These are phyloP conservation scores for Blastobotrys ciferrii DNA, from an alignment of 1,139 yeast genomes.

Conservation along the genomic window DNA sequence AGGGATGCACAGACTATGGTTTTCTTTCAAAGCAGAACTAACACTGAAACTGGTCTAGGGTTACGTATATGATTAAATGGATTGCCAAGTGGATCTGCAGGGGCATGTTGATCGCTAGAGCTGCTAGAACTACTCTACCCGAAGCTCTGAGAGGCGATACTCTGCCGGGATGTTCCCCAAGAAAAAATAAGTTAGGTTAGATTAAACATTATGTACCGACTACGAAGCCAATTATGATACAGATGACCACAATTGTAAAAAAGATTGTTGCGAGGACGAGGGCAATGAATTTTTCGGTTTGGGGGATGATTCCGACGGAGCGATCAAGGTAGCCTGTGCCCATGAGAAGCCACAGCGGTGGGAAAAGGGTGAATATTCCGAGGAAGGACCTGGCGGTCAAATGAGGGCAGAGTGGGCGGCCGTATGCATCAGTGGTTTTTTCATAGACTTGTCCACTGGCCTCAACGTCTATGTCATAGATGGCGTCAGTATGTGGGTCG, in stretches of 20 bases:
- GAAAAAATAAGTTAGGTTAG: too few relatives aligned
- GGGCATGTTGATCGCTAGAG: too few relatives aligned
- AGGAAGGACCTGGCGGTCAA: slow-evolving; percentile 22
- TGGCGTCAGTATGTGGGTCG: neutral
- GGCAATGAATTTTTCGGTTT: slow-evolving; percentile 33
- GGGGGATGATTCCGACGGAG: slow-evolving; percentile 34
- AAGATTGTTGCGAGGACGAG: slow-evolving; percentile 26
- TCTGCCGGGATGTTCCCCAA: too few relatives aligned
- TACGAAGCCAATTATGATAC: slow-evolving; percentile 31
- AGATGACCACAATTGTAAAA: slow-evolving; percentile 32
- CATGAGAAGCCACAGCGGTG: slow-evolving; percentile 40
- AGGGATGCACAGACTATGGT: too few relatives aligned
- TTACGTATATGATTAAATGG: too few relatives aligned
- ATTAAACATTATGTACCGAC: slow-evolving; percentile 9
- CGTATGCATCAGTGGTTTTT: slow-evolving; percentile 15
- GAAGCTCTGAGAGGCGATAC: too few relatives aligned
- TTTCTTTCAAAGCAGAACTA: too few relatives aligned
- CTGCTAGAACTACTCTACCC: too few relatives aligned
- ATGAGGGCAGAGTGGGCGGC: slow-evolving; percentile 20
- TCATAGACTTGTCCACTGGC: neutral
- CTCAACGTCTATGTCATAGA: slow-evolving; percentile 10
- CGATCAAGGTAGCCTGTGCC: slow-evolving; percentile 38
- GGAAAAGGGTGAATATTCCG: slow-evolving; percentile 33
- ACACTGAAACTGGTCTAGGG: too few relatives aligned
- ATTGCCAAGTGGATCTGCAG: too few relatives aligned